These are phyloP conservation scores for Cucumis cinereus DNA, from an alignment of 306 rosid species.

Conservation along the genomic window DNA sequence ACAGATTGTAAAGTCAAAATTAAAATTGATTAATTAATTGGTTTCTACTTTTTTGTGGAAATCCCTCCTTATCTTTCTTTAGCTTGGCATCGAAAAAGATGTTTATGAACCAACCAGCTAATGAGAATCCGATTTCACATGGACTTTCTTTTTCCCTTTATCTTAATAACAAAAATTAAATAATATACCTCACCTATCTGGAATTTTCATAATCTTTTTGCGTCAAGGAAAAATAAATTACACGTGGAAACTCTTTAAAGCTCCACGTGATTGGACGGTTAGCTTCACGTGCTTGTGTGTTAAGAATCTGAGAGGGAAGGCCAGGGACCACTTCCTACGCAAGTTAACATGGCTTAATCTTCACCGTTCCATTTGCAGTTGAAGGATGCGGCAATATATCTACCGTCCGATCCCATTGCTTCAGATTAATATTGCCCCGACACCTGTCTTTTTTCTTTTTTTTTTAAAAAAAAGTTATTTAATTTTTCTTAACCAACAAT, in stretches of 20 bases:
- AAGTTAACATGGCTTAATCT: neutral
- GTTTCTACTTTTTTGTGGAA: neutral
- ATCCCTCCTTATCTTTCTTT: neutral
- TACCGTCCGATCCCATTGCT: neutral
- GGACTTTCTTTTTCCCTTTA: neutral
- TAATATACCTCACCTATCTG: neutral
- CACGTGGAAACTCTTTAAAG: neutral
- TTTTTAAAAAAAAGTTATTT: neutral
- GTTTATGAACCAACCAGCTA: neutral
- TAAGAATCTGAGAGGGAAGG: neutral
- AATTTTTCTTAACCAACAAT: neutral
- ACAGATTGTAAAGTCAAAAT: neutral
- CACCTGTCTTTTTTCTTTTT: neutral
- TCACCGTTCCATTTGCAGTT: neutral
- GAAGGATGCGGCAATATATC: neutral
- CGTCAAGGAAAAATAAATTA: neutral
- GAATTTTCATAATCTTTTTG: neutral
- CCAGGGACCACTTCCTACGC: neutral
- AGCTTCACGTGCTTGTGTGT: neutral
- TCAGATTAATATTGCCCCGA: neutral
- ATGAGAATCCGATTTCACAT: neutral
- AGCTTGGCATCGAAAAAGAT: neutral
- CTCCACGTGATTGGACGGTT: slow-evolving; percentile 3
- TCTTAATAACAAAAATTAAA: neutral
- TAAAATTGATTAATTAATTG: neutral